Base-by-base conservation (phyloP, 306 rosid species). In the Vicia villosa region DNA sequence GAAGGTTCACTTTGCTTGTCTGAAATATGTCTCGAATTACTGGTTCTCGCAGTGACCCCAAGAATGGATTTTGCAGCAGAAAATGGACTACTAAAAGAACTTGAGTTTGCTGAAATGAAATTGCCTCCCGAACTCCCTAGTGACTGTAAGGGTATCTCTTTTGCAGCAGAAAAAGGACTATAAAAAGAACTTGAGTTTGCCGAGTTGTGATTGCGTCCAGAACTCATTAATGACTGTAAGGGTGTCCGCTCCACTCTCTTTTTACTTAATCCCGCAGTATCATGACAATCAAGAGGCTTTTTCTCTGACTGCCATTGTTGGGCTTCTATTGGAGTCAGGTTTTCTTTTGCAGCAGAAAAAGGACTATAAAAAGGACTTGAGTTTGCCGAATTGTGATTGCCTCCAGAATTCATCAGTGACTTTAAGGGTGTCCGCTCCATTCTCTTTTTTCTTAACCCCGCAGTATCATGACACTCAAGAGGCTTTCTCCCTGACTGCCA, bases 361-460 rank as follows among this genome's bases (percentile, higher is more conserved):
- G 83, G 70, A 68, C 66, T 49, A 26, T 73, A 58, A 52, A 68
- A 52, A 52, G 84, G 72, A 69, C 64, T 51, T 20, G 74, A 60
- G 46, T 71, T 36, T 24, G 66, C 78, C 38, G 83, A 32, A 41
- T 70, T 74, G 73, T 15, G 43, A 66, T 76, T 84, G 50, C 79
- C 74, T 41, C 66, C 74, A 56, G 83, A 24, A 55, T 37, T 78
- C 15, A 24, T 51, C 62, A 87, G 65, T 42, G 89, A 83, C 73
- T 87, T 88, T 50, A 87, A 86, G 38, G 97, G 96, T 32, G 74
- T 62, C 80, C 89, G 68, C 65, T 83, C 86, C 24, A 21, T 32
- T 63, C 21, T 75, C 66, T 72, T 82, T 77, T 81, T 58, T 40
- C 68, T 82, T 20, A 58, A 68, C 19, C 56, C 47, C 61, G 10